Evolutionary conservation across 371 early-diverging fungal genomes (phyloP).

Genomic region (Mucor saturninus): DNA sequence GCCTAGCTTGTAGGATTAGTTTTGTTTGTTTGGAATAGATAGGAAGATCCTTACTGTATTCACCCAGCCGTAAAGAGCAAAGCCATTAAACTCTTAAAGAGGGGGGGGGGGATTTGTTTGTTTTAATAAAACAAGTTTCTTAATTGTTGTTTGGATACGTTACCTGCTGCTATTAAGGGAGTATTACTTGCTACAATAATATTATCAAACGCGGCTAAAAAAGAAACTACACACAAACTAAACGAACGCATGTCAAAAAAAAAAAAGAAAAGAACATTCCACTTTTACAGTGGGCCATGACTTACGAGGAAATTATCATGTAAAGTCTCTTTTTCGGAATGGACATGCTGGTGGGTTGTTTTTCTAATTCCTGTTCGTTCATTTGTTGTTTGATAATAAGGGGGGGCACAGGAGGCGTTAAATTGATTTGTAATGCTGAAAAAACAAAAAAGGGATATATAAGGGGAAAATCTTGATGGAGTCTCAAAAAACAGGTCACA

Average conservation of each 20-base stretch:
- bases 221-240: slow-evolving; percentile 45
- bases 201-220: slow-evolving; percentile 50
- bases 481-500: too few species aligned
- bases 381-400: too few species aligned
- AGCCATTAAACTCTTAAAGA: slow-evolving; percentile 42
- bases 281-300: not conserved
- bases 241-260: too few species aligned
- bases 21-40: not conserved
- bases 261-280: not conserved
- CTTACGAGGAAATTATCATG: slow-evolving; percentile 18
- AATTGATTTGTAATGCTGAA: not conserved
- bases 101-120: too few species aligned
- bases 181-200: slow-evolving; percentile 45
- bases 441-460: not conserved
- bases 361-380: not conserved
- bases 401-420: too few species aligned
- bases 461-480: too few species aligned
- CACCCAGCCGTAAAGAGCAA: slow-evolving; percentile 43
- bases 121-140: not conserved
- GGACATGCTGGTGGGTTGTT: not conserved
- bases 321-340: slow-evolving; percentile 12
- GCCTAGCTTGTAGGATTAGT: slow-evolving; percentile 22
- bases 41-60: slow-evolving; percentile 35
- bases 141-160: not conserved
- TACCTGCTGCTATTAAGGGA: slow-evolving; percentile 41